Conservation (phyloP, 2,329 filamentous ascomycete species). For the Xylariales sp. region DNA sequence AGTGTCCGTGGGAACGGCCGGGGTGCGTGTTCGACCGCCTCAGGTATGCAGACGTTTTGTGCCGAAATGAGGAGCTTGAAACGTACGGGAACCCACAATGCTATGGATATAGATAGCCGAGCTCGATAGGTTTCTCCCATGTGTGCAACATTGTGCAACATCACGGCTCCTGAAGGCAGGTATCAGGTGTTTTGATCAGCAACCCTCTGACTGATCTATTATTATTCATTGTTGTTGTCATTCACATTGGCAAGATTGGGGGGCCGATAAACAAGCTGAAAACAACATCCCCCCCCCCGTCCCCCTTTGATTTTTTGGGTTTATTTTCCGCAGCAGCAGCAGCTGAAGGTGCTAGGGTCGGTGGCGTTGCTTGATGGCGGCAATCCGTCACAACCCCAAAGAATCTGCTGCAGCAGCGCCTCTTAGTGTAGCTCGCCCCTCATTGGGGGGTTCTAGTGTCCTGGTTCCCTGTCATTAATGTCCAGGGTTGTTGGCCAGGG, state of each 20-base stretch:
- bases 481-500: conserved; percentile 4
- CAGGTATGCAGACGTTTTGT: conserved; percentile 35
- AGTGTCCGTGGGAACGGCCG: conserved; percentile 43
- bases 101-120: conserved; percentile 32
- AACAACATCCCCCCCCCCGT: background rate
- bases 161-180: conserved; percentile 40
- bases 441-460: conserved; percentile 7
- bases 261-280: conserved; percentile 17
- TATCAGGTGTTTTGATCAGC: conserved; percentile 27
- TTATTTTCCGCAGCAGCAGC: conserved; percentile 23
- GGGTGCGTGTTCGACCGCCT: conserved; percentile 35
- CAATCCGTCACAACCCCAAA: conserved; percentile 32
- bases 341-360: conserved; percentile 31
- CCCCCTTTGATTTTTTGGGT: background rate
- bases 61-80: conserved; percentile 46
- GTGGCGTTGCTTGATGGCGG: conserved; percentile 33
- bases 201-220: conserved; percentile 34
- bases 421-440: conserved; percentile 31
- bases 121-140: conserved; percentile 40
- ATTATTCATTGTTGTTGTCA: conserved; percentile 9
- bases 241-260: background rate
- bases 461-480: conserved; percentile 24
- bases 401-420: conserved; percentile 30
- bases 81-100: conserved; percentile 47
- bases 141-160: conserved; percentile 50